Evolutionary conservation across 192 early-diverging fungal genomes (phyloP).

Genomic region (Geosiphon pyriformis): DNA sequence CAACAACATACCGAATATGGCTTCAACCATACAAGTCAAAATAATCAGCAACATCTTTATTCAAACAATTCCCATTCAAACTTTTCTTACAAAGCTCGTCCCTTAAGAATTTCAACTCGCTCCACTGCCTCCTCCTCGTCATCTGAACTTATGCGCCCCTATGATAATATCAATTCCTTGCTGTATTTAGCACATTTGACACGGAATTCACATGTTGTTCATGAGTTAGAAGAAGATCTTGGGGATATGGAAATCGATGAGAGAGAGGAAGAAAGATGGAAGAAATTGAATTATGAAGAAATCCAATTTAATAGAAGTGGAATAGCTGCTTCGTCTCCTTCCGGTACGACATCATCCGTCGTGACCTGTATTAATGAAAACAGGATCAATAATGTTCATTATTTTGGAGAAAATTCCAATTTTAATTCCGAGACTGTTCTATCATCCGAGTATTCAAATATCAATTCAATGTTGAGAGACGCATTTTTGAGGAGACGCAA

Average conservation of each 20-base stretch:
- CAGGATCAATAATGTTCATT: too few relatives aligned
- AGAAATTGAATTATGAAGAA: too few relatives aligned
- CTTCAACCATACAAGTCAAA: background rate
- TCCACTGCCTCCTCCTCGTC: slow-evolving; percentile 10
- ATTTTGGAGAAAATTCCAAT: too few relatives aligned
- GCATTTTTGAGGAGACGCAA: slow-evolving; percentile 2
- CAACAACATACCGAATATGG: background rate
- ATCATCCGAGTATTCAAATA: background rate
- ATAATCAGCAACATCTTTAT: background rate
- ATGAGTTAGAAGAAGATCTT: slow-evolving; percentile 11
- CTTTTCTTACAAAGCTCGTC: slow-evolving; percentile 1
- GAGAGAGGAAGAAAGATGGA: background rate
- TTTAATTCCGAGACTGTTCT: background rate
- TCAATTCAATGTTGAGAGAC: slow-evolving; percentile 6
- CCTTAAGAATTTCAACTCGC: slow-evolving; percentile 16
- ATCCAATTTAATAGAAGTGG: too few relatives aligned
- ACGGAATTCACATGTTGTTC: slow-evolving; percentile 15
- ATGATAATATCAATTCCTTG: slow-evolving; percentile 17
- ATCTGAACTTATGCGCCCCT: slow-evolving; percentile 3
- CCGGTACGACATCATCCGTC: too few relatives aligned
- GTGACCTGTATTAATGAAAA: too few relatives aligned
- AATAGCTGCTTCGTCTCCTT: too few relatives aligned
- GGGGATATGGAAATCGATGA: slow-evolving; percentile 19
- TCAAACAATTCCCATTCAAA: background rate
- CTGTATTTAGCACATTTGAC: slow-evolving; percentile 16